Evolutionary conservation across 495 filamentous ascomycete species (phyloP).

Genomic region (Podospora conica): DNA sequence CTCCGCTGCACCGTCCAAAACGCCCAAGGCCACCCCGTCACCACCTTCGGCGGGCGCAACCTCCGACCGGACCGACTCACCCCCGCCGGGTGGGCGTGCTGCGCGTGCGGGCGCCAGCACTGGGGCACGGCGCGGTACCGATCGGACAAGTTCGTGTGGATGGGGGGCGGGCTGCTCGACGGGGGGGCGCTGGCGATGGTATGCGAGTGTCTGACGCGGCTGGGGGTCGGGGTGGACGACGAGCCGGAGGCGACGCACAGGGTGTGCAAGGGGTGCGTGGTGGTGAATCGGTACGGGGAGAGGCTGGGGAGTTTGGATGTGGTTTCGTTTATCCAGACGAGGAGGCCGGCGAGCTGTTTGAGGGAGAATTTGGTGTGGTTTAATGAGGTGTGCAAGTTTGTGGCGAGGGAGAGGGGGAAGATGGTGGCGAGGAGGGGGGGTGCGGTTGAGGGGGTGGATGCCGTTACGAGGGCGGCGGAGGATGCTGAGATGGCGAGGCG

Average conservation of each 20-base stretch:
- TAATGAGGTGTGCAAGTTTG: not conserved
- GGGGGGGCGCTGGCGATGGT: not conserved
- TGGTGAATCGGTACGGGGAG: not conserved
- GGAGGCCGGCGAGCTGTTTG: not conserved
- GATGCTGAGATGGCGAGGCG: not conserved
- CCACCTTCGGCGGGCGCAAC: not conserved
- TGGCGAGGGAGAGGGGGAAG: not conserved
- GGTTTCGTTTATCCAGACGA: not conserved
- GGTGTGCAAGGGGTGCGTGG: not conserved
- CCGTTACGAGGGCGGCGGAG: not conserved
- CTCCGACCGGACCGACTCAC: not conserved
- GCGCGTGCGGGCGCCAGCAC: not conserved
- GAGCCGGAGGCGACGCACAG: not conserved
- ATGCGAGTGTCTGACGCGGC: not conserved
- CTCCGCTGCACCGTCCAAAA: not conserved
- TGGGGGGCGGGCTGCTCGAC: not conserved
- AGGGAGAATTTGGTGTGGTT: not conserved
- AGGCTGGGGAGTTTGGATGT: not conserved
- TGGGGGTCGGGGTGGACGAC: too few species aligned
- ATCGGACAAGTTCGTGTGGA: not conserved
- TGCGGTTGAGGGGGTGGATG: not conserved
- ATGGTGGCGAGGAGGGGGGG: not conserved
- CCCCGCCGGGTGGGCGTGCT: conserved; percentile 5
- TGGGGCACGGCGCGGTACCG: not conserved
- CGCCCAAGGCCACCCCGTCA: not conserved